Evolutionary conservation across 805 yeast genomes (phyloP).

Genomic region (Brettanomyces naardenensis): DNA sequence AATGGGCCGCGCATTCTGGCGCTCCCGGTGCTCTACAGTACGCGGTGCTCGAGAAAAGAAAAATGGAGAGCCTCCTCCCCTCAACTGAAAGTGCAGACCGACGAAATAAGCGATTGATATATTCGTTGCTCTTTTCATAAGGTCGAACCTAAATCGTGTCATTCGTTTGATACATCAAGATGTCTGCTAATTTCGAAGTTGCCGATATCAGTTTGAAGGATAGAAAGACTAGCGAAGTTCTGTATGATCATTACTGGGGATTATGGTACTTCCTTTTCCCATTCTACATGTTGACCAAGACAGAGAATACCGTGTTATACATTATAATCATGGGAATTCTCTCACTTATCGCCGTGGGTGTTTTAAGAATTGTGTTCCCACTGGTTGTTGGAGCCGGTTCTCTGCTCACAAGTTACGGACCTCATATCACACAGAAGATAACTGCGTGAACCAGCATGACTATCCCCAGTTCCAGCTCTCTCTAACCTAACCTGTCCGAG

Average conservation of each 20-base stretch:
- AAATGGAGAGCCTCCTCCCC: too few species aligned
- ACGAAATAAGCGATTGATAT: too few species aligned
- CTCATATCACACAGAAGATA: not conserved
- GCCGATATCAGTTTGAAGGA: slow-evolving; percentile 3
- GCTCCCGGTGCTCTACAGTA: too few species aligned
- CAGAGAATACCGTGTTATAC: slow-evolving; percentile 3
- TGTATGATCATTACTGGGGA: slow-evolving; percentile 3
- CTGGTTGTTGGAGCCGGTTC: slow-evolving; percentile 1
- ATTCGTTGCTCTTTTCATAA: too few species aligned
- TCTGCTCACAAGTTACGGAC: not conserved
- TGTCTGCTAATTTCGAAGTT: slow-evolving; percentile 1
- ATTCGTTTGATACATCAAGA: too few species aligned
- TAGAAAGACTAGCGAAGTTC: slow-evolving; percentile 3
- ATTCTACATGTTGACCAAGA: slow-evolving; percentile 3
- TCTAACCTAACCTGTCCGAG: too few species aligned
- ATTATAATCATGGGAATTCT: not conserved
- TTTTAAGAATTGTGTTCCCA: slow-evolving; percentile 3
- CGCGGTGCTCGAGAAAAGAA: too few species aligned
- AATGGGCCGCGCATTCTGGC: too few species aligned
- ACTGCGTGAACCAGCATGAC: too few species aligned
- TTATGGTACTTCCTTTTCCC: slow-evolving; percentile 2
- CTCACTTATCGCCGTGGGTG: not conserved
- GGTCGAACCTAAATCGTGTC: too few species aligned
- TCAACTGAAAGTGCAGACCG: too few species aligned
- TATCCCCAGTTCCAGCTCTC: too few species aligned